These are phyloP conservation scores for Gracilariopsis chorda DNA, from an alignment of 23 red algal genomes.

Conservation along the genomic window DNA sequence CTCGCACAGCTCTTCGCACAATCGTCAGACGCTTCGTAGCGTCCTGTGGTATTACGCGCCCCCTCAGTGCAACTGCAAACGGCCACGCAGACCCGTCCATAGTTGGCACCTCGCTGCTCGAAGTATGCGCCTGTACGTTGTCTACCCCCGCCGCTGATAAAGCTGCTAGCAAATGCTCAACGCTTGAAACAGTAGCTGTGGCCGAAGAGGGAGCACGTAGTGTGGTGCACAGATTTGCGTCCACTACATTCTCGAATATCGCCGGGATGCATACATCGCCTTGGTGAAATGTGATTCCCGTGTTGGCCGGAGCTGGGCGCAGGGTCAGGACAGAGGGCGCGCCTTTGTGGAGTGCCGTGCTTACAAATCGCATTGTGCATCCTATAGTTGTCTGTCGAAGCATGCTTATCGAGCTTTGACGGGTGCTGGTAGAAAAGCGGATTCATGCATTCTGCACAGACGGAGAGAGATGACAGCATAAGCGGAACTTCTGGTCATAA, in stretches of 20 bases:
- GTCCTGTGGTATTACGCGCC: background rate
- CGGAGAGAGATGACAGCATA: no score
- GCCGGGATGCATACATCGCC: slow-evolving; percentile 5
- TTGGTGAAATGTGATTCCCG: slow-evolving; percentile 28
- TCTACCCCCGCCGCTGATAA: slow-evolving; percentile 37
- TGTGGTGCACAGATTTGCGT: background rate
- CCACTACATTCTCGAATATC: slow-evolving; percentile 25
- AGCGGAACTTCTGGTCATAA: background rate
- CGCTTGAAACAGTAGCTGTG: slow-evolving; percentile 7
- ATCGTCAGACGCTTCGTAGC: background rate
- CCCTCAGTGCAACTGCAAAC: slow-evolving; percentile 15
- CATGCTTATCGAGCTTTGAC: background rate
- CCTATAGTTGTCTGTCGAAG: slow-evolving; percentile 41
- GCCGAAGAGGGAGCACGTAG: background rate
- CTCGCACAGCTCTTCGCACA: slow-evolving; percentile 6
- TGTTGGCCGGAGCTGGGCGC: slow-evolving; percentile 30
- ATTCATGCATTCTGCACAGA: background rate
- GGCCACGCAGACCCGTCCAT: slow-evolving; percentile 39
- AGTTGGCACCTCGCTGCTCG: slow-evolving; percentile 4
- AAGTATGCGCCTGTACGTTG: slow-evolving; percentile 30
- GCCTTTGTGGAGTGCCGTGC: slow-evolving; percentile 30
- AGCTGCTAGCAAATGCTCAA: slow-evolving; percentile 26
- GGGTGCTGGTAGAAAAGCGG: background rate
- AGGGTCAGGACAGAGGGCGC: slow-evolving; percentile 14
- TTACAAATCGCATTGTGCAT: slow-evolving; percentile 16